Base-by-base conservation (phyloP, 257 asterid species). In the Linderniella brevidens region DNA sequence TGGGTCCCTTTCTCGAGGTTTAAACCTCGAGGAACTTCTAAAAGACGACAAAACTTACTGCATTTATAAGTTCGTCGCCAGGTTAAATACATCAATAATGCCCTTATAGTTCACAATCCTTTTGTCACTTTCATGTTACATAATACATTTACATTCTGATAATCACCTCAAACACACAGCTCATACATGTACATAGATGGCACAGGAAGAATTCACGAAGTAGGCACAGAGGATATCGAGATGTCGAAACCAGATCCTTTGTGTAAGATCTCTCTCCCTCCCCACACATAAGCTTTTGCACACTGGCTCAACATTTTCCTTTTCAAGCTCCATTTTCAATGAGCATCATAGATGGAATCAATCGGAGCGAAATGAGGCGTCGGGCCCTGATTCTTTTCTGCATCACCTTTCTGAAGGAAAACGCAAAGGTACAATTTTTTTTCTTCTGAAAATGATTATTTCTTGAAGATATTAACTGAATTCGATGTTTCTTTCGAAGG, bases 321-420 rank as follows among this genome's bases (percentile, higher is more conserved):
- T 60, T 9, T 65, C 43, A 35, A 87, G 97, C 95, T 41, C 76
- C 57, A 17, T 81, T 75, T 49, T 64, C 79, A 9, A 54, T 61
- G 68, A 64, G 92, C 68, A 67, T 88, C 64, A 78, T 84, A 39
- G 82, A 88, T 64, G 95, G 95, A 58, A 80, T 84, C 53, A 88
- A 88, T 69, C 80, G 57, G 59, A 70, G 77, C 58, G 98, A 88
- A 60, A 59, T 17, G 55, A 78, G 84, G 83, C 90, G 94, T 17
- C 77, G 87, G 65, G 94, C 87, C 67, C 74, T 88, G 41, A 59
- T 74, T 57, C 90, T 88, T 65, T 70, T 88, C 76, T 88, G 97
- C 66, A 68, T 84, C 55, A 66, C 80, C 43, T 70, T 71, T 53
- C 66, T 78, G 54, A 68, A 76, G 12, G 68, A 64, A 62, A 53